phyloP scores from a whole-genome alignment of 768 basidiomycete species.

The Suillus americanus region DNA sequence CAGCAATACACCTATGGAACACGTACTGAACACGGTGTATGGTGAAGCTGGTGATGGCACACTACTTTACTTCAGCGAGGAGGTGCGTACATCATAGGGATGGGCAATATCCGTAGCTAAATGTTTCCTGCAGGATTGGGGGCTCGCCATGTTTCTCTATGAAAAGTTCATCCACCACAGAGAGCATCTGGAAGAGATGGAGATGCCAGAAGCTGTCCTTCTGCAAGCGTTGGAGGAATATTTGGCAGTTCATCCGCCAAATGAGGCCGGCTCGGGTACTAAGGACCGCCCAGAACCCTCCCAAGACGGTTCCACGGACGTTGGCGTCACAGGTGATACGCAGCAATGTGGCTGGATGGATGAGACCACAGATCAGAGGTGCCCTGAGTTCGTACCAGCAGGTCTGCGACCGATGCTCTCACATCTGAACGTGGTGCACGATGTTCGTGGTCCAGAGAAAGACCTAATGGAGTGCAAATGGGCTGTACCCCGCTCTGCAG shows the following conservation, averaged over 20 bases:
- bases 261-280: conserved; percentile 4
- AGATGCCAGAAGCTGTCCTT: neutral
- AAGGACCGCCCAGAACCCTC: conserved; percentile 6
- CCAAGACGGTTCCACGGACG: conserved; percentile 9
- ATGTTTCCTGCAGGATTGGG: neutral
- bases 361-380: neutral
- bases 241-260: conserved; percentile 2
- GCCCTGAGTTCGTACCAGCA: conserved; percentile 4
- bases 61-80: neutral
- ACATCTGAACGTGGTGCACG: conserved; percentile 14
- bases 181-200: neutral
- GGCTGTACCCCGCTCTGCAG: neutral
- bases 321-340: neutral
- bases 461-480: conserved; percentile 11
- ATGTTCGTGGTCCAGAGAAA: conserved; percentile 11
- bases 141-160: neutral
- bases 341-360: conserved; percentile 10
- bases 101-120: too few relatives aligned
- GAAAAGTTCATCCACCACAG: neutral
- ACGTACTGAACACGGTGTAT: too few relatives aligned
- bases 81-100: neutral
- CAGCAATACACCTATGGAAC: neutral
- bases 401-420: conserved; percentile 13
- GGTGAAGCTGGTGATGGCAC: neutral
- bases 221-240: neutral